Conservation (phyloP, 805 yeast species). For the Tetrapisispora taiwanensis region DNA sequence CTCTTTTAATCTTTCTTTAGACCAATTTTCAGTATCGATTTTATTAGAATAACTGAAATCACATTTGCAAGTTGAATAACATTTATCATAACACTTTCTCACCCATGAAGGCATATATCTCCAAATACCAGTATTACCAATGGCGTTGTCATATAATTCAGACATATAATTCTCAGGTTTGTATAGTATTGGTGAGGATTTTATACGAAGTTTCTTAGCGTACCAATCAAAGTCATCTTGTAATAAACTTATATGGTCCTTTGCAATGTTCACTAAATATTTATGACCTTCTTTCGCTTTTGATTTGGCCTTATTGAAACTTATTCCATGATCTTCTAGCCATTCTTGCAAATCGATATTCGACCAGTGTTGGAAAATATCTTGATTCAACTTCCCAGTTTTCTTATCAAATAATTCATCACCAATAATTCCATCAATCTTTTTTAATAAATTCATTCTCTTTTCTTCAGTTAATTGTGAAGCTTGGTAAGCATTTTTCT, state of each 20-base stretch:
- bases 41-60: neutral
- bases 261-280: conserved; percentile 30
- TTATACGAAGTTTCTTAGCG: conserved; percentile 21
- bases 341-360: conserved; percentile 46
- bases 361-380: conserved; percentile 43
- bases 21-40: conserved; percentile 27
- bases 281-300: conserved; percentile 29
- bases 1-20: conserved; percentile 34
- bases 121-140: neutral
- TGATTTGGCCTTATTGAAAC: conserved; percentile 21
- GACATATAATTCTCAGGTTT: conserved; percentile 26
- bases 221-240: conserved; percentile 34
- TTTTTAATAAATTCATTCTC: conserved; percentile 32
- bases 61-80: neutral
- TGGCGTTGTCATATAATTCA: neutral
- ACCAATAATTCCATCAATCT: conserved; percentile 28
- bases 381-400: conserved; percentile 33
- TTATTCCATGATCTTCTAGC: conserved; percentile 38
- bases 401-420: conserved; percentile 31
- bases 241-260: conserved; percentile 28
- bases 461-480: conserved; percentile 32
- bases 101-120: neutral
- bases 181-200: conserved; percentile 29
- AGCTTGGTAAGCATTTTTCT: conserved; percentile 34
- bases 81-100: neutral